Conservation (phyloP, 2,329 filamentous ascomycete genomes). For the Diplodia mutila region DNA sequence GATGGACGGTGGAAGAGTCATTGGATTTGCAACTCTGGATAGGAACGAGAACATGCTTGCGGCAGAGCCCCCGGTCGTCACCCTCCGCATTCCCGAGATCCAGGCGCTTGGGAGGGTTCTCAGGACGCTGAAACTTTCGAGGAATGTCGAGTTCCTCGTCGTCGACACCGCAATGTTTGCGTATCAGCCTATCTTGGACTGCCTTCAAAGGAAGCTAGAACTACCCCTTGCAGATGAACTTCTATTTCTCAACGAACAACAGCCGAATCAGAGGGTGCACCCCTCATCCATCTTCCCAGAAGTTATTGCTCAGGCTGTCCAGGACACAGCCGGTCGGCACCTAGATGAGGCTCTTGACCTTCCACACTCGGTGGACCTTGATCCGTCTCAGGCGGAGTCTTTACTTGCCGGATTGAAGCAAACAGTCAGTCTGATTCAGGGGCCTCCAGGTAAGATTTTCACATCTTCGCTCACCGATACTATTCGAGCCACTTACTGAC, state of each 20-base stretch:
- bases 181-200: slow-evolving; percentile 67
- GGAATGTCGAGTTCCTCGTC: slow-evolving; percentile 9
- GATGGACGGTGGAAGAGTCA: slow-evolving; percentile 50
- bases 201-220: slow-evolving; percentile 60
- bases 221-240: slow-evolving; percentile 61
- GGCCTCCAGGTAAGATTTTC: slow-evolving; percentile 64
- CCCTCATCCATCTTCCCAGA: background rate
- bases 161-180: slow-evolving; percentile 70
- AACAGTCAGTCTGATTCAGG: slow-evolving; percentile 67
- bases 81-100: slow-evolving; percentile 56
- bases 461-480: too few species aligned
- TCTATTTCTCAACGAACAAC: slow-evolving; percentile 40
- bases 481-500: too few species aligned
- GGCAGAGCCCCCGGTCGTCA: slow-evolving; percentile 51
- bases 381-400: slow-evolving; percentile 61
- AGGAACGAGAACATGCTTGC: slow-evolving; percentile 54
- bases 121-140: slow-evolving; percentile 42
- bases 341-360: too few species aligned
- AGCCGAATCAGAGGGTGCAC: background rate
- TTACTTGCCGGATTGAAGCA: slow-evolving; percentile 59
- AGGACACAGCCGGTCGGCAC: slow-evolving; percentile 22
- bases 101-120: slow-evolving; percentile 54
- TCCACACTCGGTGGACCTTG: slow-evolving; percentile 43
- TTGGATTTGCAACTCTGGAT: slow-evolving; percentile 64
- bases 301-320: slow-evolving; percentile 24